Percentiles rank a stretch among this genome's conserved stretches.
Conservation (phyloP, 495 filamentous ascomycete genomes). For the Tuber indicum region DNA sequence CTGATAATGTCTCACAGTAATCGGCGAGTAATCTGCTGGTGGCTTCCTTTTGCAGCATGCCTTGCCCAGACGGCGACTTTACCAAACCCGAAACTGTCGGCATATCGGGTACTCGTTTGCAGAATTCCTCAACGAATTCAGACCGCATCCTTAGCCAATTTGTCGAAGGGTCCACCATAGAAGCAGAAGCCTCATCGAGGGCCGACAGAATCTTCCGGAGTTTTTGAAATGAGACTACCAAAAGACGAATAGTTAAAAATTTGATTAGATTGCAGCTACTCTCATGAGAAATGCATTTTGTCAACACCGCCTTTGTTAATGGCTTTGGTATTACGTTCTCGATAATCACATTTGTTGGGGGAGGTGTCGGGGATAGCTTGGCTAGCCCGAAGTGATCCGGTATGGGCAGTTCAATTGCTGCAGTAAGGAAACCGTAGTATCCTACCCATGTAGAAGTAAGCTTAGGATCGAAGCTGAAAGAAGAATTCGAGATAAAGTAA, state of each 20-base stretch:
- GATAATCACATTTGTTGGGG: conserved; percentile 65
- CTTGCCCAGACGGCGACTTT: conserved; percentile 15
- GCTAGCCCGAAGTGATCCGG: conserved; percentile 62
- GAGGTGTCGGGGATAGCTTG: conserved; percentile 54
- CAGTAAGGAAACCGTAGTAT: conserved; percentile 80
- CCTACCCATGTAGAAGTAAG: conserved; percentile 88
- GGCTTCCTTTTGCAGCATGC: conserved; percentile 66
- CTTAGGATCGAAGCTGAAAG: conserved; percentile 82
- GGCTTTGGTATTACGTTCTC: conserved; percentile 84
- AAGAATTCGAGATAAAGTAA: conserved; percentile 67
- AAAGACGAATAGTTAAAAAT: conserved; percentile 71
- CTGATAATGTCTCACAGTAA: conserved; percentile 76
- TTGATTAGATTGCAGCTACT: conserved; percentile 57
- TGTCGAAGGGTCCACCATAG: conserved; percentile 34
- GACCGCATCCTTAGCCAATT: conserved; percentile 30
- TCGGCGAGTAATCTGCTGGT: conserved; percentile 64
- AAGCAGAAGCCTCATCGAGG: conserved; percentile 49
- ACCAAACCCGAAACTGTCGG: conserved; percentile 14
- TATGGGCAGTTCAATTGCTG: conserved; percentile 63
- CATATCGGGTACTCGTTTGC: conserved; percentile 66
- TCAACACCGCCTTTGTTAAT: conserved; percentile 66
- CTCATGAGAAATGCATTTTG: conserved; percentile 69
- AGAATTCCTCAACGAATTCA: conserved; percentile 65
- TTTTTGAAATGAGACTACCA: conserved; percentile 73
- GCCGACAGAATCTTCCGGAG: conserved; percentile 54